Base-by-base conservation (phyloP, 192 early-diverging fungal species). In the Coemansia sp. region DNA sequence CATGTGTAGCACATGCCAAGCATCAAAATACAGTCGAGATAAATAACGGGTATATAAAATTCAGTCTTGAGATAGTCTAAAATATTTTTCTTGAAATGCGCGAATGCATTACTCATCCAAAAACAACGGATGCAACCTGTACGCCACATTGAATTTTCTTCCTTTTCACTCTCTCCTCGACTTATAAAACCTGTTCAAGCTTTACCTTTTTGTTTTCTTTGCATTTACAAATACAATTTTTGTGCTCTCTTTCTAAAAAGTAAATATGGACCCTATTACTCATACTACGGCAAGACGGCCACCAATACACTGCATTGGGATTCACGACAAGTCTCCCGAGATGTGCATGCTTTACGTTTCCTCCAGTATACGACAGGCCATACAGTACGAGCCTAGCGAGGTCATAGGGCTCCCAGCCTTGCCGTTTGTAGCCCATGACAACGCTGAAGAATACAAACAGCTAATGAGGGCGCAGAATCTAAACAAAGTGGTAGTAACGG, bases 301-400 rank as follows among this genome's bases (percentile, higher is more conserved):
- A 6, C 29, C 45, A 0, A 1, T 35, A n/a, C 47, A n/a, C 24
- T 78, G 57, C 25, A 60, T 78, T 12, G 70, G 63, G 1, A 53
- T 79, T 2, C 76, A 79, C 19, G 70, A 79, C 47, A 73, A 63
- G 37, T 64, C 70, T 15, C 70, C 63, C 1, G 61, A 67, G 10
- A 66, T 79, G 76, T 59, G 67, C 4, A 19, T 69, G 19, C 54
- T 79, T 17, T 79, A 73, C 4, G 67, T 69, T 4, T 72, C 76
- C 3, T 72, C 76, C 3, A 68, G 49, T 7, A 55, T 66, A 4
- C 50, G 60, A 10, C 5, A 54, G 7, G 57, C 49, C 2, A 48
- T 69, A 1, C 37, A 55, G 2, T 69, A 48, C 17, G 50, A 62
- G 23, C 70, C 66, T 2, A 22, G 23, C 19, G 59, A 73, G 6